These are phyloP conservation scores for Basidiobolus meristosporus DNA, from an alignment of 371 early-diverging fungal genomes.

Conservation along the genomic window DNA sequence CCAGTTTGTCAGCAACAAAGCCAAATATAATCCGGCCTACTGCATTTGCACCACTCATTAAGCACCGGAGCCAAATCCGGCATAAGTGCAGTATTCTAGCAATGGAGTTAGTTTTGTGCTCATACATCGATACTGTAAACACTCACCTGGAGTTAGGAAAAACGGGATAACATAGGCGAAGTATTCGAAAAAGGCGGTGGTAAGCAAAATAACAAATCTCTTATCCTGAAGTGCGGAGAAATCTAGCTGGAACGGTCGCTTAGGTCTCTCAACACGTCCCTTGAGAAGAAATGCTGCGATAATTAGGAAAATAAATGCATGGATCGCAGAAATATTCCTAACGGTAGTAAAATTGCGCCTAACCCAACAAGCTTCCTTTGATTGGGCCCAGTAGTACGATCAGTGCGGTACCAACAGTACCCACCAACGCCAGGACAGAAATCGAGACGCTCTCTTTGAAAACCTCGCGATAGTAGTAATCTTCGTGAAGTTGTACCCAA, in stretches of 20 bases:
- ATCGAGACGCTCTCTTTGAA: neutral
- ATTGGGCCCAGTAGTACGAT: neutral
- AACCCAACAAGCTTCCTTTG: neutral
- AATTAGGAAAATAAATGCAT: conserved; percentile 5
- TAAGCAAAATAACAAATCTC: no score
- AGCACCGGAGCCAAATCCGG: conserved; percentile 12
- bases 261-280: no score
- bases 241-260: no score
- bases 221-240: no score
- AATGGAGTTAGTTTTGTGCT: conserved; percentile 1
- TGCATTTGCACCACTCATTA: conserved; percentile 27
- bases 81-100: conserved; percentile 10
- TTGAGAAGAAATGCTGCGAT: conserved; percentile 11
- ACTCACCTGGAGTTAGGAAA: no score
- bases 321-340: conserved; percentile 9
- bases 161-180: no score
- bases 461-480: conserved; percentile 7
- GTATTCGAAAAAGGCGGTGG: no score
- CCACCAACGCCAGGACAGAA: conserved; percentile 1
- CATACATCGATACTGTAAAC: no score
- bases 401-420: conserved; percentile 2
- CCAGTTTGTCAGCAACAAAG: conserved; percentile 22
- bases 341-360: conserved; percentile 1
- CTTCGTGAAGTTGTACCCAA: conserved; percentile 15
- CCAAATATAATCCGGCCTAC: conserved; percentile 28